phyloP scores from a whole-genome alignment of 2,329 filamentous ascomycete genomes.

The Beauveria sp. region DNA sequence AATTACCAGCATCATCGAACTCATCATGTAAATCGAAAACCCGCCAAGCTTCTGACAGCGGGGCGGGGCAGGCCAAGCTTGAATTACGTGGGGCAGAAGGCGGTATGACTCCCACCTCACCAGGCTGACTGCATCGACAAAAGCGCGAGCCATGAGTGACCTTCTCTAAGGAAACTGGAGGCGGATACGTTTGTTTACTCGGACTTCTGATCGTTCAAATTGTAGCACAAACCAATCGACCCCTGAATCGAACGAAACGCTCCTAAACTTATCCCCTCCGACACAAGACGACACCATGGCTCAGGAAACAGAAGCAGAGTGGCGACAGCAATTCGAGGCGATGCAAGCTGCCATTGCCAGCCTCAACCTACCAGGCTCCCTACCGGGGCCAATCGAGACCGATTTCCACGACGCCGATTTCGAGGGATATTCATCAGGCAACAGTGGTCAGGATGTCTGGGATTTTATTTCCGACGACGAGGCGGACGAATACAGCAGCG shows the following conservation, averaged over 20 bases:
- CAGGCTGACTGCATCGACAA: not conserved
- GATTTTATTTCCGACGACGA: conserved; percentile 77
- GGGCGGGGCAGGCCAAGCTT: not conserved
- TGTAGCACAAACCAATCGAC: not conserved
- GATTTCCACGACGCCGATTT: conserved; percentile 59
- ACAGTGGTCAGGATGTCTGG: conserved; percentile 77
- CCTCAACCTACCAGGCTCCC: conserved; percentile 43
- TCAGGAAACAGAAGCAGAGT: conserved; percentile 48
- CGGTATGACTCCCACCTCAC: conserved; percentile 6
- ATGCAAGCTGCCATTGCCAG: conserved; percentile 82
- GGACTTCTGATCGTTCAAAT: not conserved
- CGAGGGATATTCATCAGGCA: conserved; percentile 46
- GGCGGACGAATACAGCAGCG: conserved; percentile 58
- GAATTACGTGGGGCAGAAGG: conserved; percentile 3
- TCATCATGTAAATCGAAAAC: not conserved
- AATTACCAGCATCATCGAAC: not conserved
- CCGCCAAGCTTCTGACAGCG: not conserved
- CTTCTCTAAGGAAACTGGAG: not conserved
- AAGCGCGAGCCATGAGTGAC: not conserved
- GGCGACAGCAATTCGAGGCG: conserved; percentile 74
- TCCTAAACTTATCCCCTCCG: not conserved
- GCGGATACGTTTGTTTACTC: not conserved
- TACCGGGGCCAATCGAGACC: conserved; percentile 33
- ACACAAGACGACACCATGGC: not conserved
- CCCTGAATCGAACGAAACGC: not conserved